Base-by-base conservation (phyloP, 805 yeast species). In the Sugiyamaella qingdaonensis region DNA sequence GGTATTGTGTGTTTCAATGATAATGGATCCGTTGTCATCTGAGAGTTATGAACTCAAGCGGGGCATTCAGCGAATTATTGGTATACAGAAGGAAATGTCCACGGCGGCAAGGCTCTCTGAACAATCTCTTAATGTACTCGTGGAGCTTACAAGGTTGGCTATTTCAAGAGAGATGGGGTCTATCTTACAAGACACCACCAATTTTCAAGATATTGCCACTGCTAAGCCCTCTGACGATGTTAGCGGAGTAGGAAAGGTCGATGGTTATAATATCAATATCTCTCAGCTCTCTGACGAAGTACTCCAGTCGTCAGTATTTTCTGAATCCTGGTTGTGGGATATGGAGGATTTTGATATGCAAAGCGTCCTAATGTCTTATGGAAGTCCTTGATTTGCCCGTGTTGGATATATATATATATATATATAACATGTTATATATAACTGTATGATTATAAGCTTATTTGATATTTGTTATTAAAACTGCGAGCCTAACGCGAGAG, bases 1-100 rank as follows among this genome's bases (percentile, higher is more conserved):
- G 19, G 48, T 52, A 9, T 48, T 52, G 16, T 52, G 54, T 35
- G 46, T 51, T 51, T 51, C 54, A 7, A 51, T 51, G 21, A 51
- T 51, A n/a, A 51, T 51, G 54, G 54, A 51, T 45, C 54, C 54
- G 8, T 29, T 51, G n/a, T 48, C 45, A 13, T n/a, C 41, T 10
- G 54, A 51, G 8, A 34, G 34, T 4, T 35, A 51, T 27, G 54
- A 39, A 16, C 19, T 39, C 21, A 39, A 39, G 19, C 14, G 18
- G 32, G 54, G 52, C 11, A 37, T 48, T 21, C 51, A 47, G 16
- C 13, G 54, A 31, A 52, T 41, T 14, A 52, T 52, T 37, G 42
- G 41, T 10, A 52, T 52, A 11, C 54, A 41, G 16, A 47, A 52
- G 33, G 43, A 39, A 31, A 48, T 48, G 54, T 45, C 54, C 14